Evolutionary conservation across 805 yeast genomes (phyloP), one percentile per base, ranked within the genome.

Genomic region (Metschnikowia rubicola): DNA sequence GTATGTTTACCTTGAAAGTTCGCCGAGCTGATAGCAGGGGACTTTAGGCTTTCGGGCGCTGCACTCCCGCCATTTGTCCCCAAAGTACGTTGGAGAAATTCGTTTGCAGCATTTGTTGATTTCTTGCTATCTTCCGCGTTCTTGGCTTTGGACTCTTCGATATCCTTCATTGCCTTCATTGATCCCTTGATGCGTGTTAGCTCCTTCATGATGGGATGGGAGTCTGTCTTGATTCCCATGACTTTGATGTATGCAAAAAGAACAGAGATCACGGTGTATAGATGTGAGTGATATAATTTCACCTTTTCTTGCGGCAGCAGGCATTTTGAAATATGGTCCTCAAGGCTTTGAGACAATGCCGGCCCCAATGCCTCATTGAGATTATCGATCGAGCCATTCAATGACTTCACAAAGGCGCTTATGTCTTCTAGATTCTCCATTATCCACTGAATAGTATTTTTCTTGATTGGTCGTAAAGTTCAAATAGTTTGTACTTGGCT

Each of bases 201-300:
- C 58, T 86, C 95, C 30, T 67, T 67, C 82, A 83, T 80, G 17
- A 89, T 77, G 2, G 84, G 82, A 54, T 85, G 88, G 7, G 65
- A 61, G 10, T 72, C 73, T 1, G 84, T 77, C 47, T 82, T 79
- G 12, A 73, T 63, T 1, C 92, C 92, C 12, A 66, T 66, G 0
- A 81, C 59, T 53, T 85, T 82, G 47, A 85, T 62, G 56, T 81
- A 79, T 4, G 85, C 75, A 62, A 78, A 84, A 46, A 81, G 67
- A 17, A 81, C 58, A 0, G 89, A 81, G 9, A 80, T 69, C 28
- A 83, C 55, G 2, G 79, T 68, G 61, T 84, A 83, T 10, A 83
- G 70, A 48, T 66, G 69, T 46, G 66, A 64, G 53, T 71, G 71
- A 48, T 67, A 68, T 6, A 64, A 37, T 39, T 60, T 64, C 40